phyloP scores from a whole-genome alignment of 495 filamentous ascomycete species.

The Penicillium waksmanii region DNA sequence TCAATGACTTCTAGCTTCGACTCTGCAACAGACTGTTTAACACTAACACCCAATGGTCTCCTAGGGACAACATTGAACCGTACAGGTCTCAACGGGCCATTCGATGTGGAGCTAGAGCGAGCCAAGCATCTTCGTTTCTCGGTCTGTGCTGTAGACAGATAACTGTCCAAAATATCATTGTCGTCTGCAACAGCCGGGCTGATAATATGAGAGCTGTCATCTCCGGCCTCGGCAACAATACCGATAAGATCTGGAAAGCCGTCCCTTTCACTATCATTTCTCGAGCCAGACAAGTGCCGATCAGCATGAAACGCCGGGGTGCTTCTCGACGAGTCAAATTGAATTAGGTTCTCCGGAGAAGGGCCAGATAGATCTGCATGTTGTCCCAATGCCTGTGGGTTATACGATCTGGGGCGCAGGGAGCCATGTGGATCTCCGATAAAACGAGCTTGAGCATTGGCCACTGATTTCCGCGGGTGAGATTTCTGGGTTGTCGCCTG shows the following conservation, averaged over 20 bases:
- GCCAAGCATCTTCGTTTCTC: conserved; percentile 39
- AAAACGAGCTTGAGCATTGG: conserved; percentile 1
- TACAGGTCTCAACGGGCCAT: conserved; percentile 55
- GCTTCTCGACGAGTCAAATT: not conserved
- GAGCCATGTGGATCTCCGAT: not conserved
- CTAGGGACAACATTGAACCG: conserved; percentile 62
- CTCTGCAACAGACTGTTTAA: conserved; percentile 32
- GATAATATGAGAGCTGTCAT: conserved; percentile 35
- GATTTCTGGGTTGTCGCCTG: not conserved
- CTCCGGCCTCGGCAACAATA: conserved; percentile 22
- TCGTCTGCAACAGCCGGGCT: conserved; percentile 39
- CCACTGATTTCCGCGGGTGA: conserved; percentile 15
- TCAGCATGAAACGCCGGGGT: not conserved
- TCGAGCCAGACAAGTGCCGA: not conserved
- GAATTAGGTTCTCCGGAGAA: not conserved
- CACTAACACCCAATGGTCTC: conserved; percentile 29
- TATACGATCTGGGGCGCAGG: not conserved
- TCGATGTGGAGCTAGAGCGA: conserved; percentile 13
- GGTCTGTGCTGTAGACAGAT: conserved; percentile 17
- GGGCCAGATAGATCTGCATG: not conserved
- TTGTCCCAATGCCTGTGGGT: not conserved
- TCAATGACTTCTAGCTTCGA: conserved; percentile 43
- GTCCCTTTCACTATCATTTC: conserved; percentile 3
- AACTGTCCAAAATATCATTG: conserved; percentile 34
- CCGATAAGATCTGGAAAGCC: conserved; percentile 17